Evolutionary conservation across 768 basidiomycete genomes (phyloP).

Genomic region (Phylloporus arenicola): DNA sequence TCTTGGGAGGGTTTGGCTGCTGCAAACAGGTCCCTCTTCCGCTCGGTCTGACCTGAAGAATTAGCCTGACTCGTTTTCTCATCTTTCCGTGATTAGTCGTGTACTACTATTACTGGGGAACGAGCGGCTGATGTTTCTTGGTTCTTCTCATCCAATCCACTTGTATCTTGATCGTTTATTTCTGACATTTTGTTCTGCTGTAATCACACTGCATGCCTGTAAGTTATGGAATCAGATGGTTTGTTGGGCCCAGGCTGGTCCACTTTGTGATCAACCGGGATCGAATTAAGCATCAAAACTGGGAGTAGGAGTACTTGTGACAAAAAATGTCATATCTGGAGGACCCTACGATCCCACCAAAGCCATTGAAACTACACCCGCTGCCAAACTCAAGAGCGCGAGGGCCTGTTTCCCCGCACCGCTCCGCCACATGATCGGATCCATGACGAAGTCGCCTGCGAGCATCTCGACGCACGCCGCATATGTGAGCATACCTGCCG

Average conservation of each 20-base stretch:
- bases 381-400: conserved; percentile 55
- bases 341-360: conserved; percentile 36
- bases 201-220: background rate
- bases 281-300: background rate
- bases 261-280: background rate
- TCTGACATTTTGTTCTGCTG: background rate
- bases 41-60: background rate
- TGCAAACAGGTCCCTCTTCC: background rate
- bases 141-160: background rate
- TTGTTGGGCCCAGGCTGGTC: background rate
- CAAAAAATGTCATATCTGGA: too few relatives aligned
- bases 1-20: background rate
- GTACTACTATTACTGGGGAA: background rate
- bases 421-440: conserved; percentile 44
- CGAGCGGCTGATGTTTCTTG: conserved; percentile 4
- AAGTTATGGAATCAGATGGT: background rate
- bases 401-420: conserved; percentile 39
- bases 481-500: conserved; percentile 80
- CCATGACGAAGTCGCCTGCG: conserved; percentile 79
- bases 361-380: conserved; percentile 64
- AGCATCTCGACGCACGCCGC: conserved; percentile 84
- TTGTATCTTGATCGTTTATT: background rate
- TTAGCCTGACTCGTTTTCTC: background rate
- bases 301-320: background rate
- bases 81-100: background rate